Evolutionary conservation across 208 protist genomes (phyloP), one percentile per base, ranked within the genome.

Genomic region (Crithidia fasciculata): DNA sequence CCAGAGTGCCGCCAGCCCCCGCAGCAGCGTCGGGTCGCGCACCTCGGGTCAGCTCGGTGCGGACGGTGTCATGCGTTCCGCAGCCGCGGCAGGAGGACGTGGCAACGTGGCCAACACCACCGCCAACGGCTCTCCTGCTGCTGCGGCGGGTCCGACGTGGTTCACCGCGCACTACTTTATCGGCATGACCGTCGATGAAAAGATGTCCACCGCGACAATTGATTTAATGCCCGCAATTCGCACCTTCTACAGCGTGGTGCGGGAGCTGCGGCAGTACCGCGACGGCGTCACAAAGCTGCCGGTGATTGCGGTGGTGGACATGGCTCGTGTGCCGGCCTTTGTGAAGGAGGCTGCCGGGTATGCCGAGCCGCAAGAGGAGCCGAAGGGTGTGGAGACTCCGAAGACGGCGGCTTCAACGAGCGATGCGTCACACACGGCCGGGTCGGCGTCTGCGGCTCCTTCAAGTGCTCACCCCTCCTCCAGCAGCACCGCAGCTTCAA

Each of bases 81-180:
- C 44, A 28, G 28, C 28, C 28, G 28, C 28, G 28, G 28, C 28
- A 28, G 28, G 28, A 28, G 28, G 28, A 13, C 61, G 58, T 12
- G 73, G 47, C 52, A 67, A 18, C 43, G 13, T 43, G 4, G 40
- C 71, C 53, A 50, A 37, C 37, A 36, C 62, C 1, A 28, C 45
- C 12, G 59, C 4, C 41, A 18, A 18, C 18, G 5, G 3, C 4
- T 2, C 18, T 15, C 5, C 47, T 4, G 2, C 61, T 41, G 61
- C 52, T 4, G 13, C 69, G 8, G 37, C 41, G 6, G 57, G 50
- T 3, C 64, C 69, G 59, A 62, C 52, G 7, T 72, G 58, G 66
- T 85, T 81, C 71, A 92, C 83, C 44, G 88, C 88, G 57, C 81
- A 95, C 60, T 96, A 96, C 80, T 93, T 86, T 76, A 90, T 96